Percentiles rank a stretch among this genome's conserved stretches.
Conservation (phyloP, 2,329 filamentous ascomycete genomes). For the Colletotrichum higginsianum region DNA sequence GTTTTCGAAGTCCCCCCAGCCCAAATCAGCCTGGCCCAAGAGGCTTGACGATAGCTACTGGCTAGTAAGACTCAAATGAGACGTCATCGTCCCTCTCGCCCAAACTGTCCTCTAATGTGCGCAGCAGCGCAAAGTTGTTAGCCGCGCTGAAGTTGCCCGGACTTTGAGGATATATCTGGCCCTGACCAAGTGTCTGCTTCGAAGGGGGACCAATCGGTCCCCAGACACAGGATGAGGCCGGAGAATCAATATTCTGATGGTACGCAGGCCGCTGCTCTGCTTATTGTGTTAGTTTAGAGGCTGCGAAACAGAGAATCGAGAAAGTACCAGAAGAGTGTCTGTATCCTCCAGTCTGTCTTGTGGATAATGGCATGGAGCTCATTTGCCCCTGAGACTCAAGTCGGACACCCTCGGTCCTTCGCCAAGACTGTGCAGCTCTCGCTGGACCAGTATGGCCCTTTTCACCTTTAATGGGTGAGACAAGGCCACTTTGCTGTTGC, state of each 20-base stretch:
- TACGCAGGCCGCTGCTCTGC: slow-evolving; percentile 16
- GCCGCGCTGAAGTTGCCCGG: slow-evolving; percentile 4
- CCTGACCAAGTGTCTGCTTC: slow-evolving; percentile 36
- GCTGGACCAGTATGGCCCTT: slow-evolving; percentile 17
- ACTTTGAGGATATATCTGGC: slow-evolving; percentile 12
- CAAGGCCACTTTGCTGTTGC: slow-evolving; percentile 1
- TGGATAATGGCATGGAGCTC: slow-evolving; percentile 3
- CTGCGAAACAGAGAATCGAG: not conserved
- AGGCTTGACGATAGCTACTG: not conserved
- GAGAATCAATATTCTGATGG: slow-evolving; percentile 24
- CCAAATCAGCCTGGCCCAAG: not conserved
- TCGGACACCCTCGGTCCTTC: slow-evolving; percentile 14
- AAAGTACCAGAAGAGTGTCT: slow-evolving; percentile 14
- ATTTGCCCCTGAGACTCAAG: slow-evolving; percentile 12
- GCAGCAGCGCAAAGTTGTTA: slow-evolving; percentile 19
- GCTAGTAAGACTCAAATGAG: slow-evolving; percentile 6
- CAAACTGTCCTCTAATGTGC: slow-evolving; percentile 1
- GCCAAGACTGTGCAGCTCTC: slow-evolving; percentile 33
- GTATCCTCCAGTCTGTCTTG: slow-evolving; percentile 12
- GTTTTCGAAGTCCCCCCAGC: not conserved
- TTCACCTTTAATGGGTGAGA: slow-evolving; percentile 17
- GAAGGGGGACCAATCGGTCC: slow-evolving; percentile 49
- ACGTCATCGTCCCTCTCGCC: not conserved
- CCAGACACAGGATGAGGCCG: slow-evolving; percentile 47
- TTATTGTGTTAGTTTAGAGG: not conserved